Percentiles rank a stretch among this genome's conserved stretches.
Conservation (phyloP, 768 basidiomycete genomes). For the Leccinum longicurvipes region DNA sequence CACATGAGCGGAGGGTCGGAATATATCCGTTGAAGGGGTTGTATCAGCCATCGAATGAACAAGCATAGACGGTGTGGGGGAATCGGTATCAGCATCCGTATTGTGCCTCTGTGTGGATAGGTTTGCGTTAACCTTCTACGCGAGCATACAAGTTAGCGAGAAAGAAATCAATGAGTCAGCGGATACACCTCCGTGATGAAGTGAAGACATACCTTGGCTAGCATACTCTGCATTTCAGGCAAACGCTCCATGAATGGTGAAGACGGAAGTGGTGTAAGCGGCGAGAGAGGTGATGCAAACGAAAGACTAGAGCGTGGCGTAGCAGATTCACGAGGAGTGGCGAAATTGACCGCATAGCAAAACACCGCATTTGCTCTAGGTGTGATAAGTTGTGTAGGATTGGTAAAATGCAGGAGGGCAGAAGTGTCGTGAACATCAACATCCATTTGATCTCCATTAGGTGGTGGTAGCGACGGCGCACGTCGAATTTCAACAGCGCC, state of each 20-base stretch:
- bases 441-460: conserved; percentile 22
- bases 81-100: neutral
- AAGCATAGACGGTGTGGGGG: neutral
- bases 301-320: neutral
- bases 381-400: conserved; percentile 5
- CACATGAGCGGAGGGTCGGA: too few relatives aligned
- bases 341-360: conserved; percentile 26
- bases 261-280: conserved; percentile 50
- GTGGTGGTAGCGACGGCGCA: conserved; percentile 23
- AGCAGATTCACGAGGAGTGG: conserved; percentile 21
- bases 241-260: conserved; percentile 34
- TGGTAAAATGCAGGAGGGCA: conserved; percentile 23
- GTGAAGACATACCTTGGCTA: conserved; percentile 18
- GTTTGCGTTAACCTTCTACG: conserved; percentile 3
- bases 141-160: neutral
- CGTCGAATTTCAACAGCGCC: conserved; percentile 20
- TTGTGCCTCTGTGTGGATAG: neutral
- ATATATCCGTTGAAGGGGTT: neutral
- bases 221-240: conserved; percentile 10
- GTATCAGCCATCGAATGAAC: conserved; percentile 2
- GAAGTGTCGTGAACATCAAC: conserved; percentile 18
- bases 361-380: conserved; percentile 13
- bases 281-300: conserved; percentile 33
- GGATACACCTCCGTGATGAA: neutral
- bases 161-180: neutral